Evolutionary conservation across 305 asterid genomes (phyloP).

Genomic region (Fraxinus dipetala): DNA sequence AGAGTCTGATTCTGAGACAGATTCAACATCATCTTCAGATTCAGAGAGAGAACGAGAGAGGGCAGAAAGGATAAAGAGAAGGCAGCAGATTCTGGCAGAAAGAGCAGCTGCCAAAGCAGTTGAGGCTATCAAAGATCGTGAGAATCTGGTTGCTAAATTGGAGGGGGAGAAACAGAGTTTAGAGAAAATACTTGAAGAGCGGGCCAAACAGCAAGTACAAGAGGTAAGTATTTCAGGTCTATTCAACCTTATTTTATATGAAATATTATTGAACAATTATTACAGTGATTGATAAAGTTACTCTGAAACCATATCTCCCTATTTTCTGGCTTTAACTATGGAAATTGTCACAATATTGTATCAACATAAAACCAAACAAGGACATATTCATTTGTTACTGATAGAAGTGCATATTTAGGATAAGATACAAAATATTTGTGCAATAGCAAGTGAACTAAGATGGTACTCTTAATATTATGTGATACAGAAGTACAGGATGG

Average conservation of each 20-base stretch:
- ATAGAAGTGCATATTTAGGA: background rate
- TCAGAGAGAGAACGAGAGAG: constrained; percentile 84
- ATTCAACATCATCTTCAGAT: constrained; percentile 65
- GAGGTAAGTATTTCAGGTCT: constrained; percentile 52
- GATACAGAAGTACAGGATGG: background rate
- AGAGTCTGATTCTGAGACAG: constrained; percentile 83
- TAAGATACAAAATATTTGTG: background rate
- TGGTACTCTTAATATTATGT: background rate
- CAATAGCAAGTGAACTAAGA: background rate
- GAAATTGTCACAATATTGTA: background rate
- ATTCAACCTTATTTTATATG: background rate
- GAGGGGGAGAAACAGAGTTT: constrained; percentile 96
- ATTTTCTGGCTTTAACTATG: background rate
- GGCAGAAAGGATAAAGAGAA: constrained; percentile 79
- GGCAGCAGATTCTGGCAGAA: constrained; percentile 81
- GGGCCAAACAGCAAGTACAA: constrained; percentile 77
- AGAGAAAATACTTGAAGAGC: constrained; percentile 89
- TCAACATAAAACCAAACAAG: background rate
- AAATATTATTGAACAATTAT: background rate
- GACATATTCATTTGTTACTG: background rate
- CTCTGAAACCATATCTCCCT: background rate
- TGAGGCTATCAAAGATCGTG: constrained; percentile 84
- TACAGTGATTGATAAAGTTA: background rate
- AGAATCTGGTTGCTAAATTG: constrained; percentile 76
- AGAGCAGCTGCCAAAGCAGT: constrained; percentile 85